Percentiles rank a stretch among this genome's conserved stretches.
phyloP scores from a whole-genome alignment of 2,329 filamentous ascomycete species.

The Nannizziopsis barbatae region DNA sequence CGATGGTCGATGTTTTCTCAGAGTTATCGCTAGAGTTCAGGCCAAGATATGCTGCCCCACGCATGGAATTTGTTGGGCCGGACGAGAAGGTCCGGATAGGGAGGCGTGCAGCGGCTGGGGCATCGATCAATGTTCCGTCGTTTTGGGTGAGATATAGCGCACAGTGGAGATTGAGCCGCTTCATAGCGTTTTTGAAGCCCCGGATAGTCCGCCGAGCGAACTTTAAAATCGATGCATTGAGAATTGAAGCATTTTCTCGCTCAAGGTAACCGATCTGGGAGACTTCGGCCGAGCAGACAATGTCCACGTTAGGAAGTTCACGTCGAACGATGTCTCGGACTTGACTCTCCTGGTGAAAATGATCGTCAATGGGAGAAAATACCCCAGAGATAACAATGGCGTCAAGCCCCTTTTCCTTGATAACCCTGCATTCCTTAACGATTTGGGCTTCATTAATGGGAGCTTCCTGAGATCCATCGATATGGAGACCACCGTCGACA shows the following conservation, averaged over 20 bases:
- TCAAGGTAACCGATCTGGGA: conserved; percentile 42
- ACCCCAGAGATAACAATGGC: conserved; percentile 47
- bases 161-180: conserved; percentile 35
- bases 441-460: conserved; percentile 37
- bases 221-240: conserved; percentile 40
- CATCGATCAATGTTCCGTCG: conserved; percentile 41
- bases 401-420: conserved; percentile 35
- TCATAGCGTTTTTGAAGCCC: conserved; percentile 38
- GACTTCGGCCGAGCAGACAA: conserved; percentile 43
- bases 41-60: conserved; percentile 36
- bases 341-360: conserved; percentile 42
- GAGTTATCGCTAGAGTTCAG: conserved; percentile 6
- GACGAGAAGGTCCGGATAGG: conserved; percentile 44
- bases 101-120: conserved; percentile 36
- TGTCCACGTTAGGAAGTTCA: conserved; percentile 39
- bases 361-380: conserved; percentile 48
- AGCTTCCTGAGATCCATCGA: conserved; percentile 35
- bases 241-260: conserved; percentile 42
- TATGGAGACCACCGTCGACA: conserved; percentile 41
- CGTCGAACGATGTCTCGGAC: conserved; percentile 40
- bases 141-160: conserved; percentile 44
- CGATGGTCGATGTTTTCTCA: conserved; percentile 27
- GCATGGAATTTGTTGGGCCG: conserved; percentile 44
- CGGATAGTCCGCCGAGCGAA: conserved; percentile 39
- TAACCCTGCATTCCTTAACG: conserved; percentile 34